Evolutionary conservation across 176 grass and related monocot species (phyloP).

Genomic region (Microstegium vimineum): DNA sequence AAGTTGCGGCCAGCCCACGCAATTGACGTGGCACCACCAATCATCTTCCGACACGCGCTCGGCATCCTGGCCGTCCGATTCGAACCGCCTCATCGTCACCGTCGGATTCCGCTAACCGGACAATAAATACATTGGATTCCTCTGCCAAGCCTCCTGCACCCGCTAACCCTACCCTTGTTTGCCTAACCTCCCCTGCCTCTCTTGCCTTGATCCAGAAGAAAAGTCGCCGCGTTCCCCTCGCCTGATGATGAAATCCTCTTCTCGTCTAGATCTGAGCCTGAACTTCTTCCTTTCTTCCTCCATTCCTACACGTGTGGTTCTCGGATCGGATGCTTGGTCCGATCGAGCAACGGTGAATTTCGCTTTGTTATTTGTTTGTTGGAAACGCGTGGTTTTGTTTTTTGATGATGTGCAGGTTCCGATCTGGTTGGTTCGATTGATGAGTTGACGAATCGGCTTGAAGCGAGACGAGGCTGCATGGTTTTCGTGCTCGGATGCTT

Average conservation of each 20-base stretch:
- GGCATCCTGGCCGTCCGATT: background rate
- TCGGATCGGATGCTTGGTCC: background rate
- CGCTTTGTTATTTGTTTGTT: background rate
- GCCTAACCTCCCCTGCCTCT: background rate
- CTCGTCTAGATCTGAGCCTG: background rate
- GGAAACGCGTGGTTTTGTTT: background rate
- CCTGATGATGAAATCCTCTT: background rate
- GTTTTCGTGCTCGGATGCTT: too few species aligned
- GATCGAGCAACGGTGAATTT: background rate
- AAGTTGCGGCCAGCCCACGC: conserved; percentile 21
- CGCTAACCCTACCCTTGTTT: background rate
- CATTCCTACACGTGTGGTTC: background rate
- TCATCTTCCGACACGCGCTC: background rate
- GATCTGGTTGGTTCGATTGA: too few species aligned
- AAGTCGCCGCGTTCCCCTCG: background rate
- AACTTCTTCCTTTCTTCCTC: background rate
- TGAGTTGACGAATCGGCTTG: background rate
- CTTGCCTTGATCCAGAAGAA: background rate
- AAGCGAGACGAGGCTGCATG: background rate
- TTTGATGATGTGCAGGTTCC: background rate
- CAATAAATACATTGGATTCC: conserved; percentile 37
- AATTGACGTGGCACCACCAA: conserved; percentile 31
- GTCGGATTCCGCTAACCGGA: background rate
- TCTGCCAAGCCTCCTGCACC: background rate
- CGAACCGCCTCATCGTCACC: background rate